A percentile compares a stretch with the other conserved stretches of the same genome.
Evolutionary conservation across 2,329 filamentous ascomycete genomes (phyloP).

Genomic region (Rutstroemia sp.): DNA sequence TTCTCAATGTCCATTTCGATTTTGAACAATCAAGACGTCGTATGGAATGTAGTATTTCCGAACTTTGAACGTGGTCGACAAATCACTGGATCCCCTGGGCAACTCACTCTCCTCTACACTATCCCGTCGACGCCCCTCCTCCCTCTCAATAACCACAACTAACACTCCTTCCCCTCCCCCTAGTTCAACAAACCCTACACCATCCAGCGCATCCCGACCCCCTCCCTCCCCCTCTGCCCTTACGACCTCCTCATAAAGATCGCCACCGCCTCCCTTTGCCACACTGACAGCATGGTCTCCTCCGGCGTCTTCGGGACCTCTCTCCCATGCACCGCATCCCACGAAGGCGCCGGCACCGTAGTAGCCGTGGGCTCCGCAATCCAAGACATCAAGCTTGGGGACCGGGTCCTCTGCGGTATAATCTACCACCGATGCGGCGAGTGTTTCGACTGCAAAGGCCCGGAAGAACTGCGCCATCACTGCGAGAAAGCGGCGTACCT

Average conservation of each 20-base stretch:
- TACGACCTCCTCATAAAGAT: conserved; percentile 53
- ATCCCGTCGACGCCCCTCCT: too few species aligned
- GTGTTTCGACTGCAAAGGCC: conserved; percentile 44
- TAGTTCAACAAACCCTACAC: conserved; percentile 48
- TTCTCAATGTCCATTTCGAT: too few species aligned
- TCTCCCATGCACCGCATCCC: conserved; percentile 45
- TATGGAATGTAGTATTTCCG: too few species aligned
- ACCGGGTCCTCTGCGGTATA: conserved; percentile 46
- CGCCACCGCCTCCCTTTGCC: conserved; percentile 49
- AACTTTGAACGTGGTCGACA: too few species aligned
- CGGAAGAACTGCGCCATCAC: conserved; percentile 44
- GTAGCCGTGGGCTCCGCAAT: conserved; percentile 28
- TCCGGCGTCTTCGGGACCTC: conserved; percentile 39
- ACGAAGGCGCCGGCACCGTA: conserved; percentile 27
- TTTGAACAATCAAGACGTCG: too few species aligned
- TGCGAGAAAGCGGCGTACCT: conserved; percentile 40
- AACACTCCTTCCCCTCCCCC: too few species aligned
- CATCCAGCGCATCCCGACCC: conserved; percentile 42
- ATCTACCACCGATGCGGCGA: conserved; percentile 44
- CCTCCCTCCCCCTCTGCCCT: conserved; percentile 33
- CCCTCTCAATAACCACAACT: neutral
- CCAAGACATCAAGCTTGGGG: conserved; percentile 27
- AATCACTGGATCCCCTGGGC: too few species aligned
- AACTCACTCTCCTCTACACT: too few species aligned
- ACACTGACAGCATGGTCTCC: conserved; percentile 52